These are phyloP conservation scores for Spergularia marina DNA, from an alignment of 148 eudicot genomes.

Conservation along the genomic window DNA sequence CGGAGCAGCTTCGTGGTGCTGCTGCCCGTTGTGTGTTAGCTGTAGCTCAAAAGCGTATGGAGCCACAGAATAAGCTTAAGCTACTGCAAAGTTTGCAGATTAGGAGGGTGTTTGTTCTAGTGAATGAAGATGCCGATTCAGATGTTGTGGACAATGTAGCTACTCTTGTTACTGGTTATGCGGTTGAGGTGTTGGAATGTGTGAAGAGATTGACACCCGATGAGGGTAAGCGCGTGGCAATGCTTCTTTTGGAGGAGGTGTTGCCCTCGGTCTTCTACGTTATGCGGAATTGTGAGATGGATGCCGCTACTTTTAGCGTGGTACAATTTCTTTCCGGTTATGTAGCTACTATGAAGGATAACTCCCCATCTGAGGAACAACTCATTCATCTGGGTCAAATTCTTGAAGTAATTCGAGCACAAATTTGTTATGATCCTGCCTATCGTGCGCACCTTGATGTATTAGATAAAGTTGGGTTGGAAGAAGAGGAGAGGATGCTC, in stretches of 20 bases:
- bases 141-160: constrained; percentile 73
- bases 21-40: constrained; percentile 74
- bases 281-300: constrained; percentile 69
- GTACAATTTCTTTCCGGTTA: constrained; percentile 84
- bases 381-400: constrained; percentile 72
- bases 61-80: constrained; percentile 58
- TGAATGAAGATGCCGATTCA: constrained; percentile 57
- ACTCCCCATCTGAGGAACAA: constrained; percentile 64
- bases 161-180: constrained; percentile 82
- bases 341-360: constrained; percentile 79
- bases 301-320: constrained; percentile 58
- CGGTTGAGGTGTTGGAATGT: constrained; percentile 77
- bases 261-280: constrained; percentile 81
- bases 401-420: constrained; percentile 79
- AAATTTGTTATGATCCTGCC: constrained; percentile 66
- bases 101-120: constrained; percentile 63
- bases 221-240: constrained; percentile 51
- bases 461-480: constrained; percentile 76
- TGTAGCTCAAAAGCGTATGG: constrained; percentile 86
- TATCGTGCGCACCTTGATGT: constrained; percentile 75
- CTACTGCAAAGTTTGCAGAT: constrained; percentile 74
- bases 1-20: constrained; percentile 72
- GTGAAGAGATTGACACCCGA: constrained; percentile 53
- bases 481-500: constrained; percentile 92
- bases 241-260: constrained; percentile 78